Conservation (phyloP, 2,329 filamentous ascomycete genomes). For the Cadophora sp. region DNA sequence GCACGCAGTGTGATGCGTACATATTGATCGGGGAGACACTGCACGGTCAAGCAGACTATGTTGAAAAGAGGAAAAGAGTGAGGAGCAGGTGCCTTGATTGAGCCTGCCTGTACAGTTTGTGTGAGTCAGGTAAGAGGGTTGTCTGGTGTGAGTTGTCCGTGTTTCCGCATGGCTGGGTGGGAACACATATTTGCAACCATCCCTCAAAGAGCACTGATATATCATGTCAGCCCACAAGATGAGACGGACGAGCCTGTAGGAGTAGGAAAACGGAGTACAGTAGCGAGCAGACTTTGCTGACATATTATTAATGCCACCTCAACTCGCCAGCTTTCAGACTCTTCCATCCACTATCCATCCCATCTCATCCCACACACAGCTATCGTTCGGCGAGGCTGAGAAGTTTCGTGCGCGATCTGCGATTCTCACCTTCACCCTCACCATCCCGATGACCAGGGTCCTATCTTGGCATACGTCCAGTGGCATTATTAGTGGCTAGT, state of each 20-base stretch:
- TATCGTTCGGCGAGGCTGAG: neutral
- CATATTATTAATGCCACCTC: neutral
- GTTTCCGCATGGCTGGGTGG: neutral
- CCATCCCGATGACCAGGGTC: neutral
- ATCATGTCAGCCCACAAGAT: constrained; percentile 4
- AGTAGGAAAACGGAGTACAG: neutral
- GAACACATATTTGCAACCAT: neutral
- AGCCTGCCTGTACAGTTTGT: neutral
- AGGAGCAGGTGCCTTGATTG: neutral
- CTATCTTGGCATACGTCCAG: neutral
- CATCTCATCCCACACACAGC: neutral
- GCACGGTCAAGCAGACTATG: constrained; percentile 5
- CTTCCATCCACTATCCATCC: too few species aligned
- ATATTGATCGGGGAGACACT: neutral
- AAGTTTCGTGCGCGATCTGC: neutral
- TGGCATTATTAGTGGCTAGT: neutral
- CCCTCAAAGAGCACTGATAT: neutral
- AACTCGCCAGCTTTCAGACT: too few species aligned
- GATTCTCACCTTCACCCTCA: neutral
- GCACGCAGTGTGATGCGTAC: neutral
- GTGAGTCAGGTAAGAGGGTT: neutral
- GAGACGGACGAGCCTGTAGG: neutral
- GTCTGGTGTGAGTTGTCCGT: neutral
- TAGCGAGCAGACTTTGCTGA: neutral
- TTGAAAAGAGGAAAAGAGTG: neutral